Conservation (phyloP, 2,329 filamentous ascomycete genomes). For the Blastomyces percursus region DNA sequence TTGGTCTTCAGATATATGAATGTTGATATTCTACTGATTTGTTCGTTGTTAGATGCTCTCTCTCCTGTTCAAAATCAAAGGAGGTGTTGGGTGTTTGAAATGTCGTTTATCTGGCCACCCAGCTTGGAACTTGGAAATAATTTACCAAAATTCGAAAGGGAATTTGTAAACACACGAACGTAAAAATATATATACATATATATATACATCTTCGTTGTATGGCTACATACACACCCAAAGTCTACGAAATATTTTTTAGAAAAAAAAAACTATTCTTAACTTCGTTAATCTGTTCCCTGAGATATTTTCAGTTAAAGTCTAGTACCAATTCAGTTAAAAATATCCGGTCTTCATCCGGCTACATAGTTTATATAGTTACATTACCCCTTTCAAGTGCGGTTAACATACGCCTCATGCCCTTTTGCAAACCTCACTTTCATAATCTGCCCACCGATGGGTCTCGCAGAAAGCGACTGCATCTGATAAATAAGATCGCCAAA, state of each 20-base stretch:
- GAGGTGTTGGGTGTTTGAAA: not conserved
- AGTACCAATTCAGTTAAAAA: not conserved
- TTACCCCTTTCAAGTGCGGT: not conserved
- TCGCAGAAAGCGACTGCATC: constrained; percentile 5
- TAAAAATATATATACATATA: too few relatives aligned
- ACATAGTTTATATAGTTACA: not conserved
- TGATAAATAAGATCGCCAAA: constrained; percentile 4
- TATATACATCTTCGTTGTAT: not conserved
- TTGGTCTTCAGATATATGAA: not conserved
- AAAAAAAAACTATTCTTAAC: not conserved
- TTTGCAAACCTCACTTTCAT: constrained; percentile 6
- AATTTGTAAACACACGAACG: not conserved
- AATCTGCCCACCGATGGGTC: not conserved
- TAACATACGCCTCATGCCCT: not conserved
- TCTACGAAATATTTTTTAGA: not conserved
- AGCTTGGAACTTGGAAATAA: too few relatives aligned
- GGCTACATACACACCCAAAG: not conserved
- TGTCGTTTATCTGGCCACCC: too few relatives aligned
- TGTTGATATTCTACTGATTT: not conserved
- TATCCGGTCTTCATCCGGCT: not conserved
- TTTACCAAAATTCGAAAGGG: not conserved
- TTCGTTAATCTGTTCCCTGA: not conserved
- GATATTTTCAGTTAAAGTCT: not conserved
- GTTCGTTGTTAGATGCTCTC: not conserved
- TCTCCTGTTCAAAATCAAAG: not conserved